These are phyloP conservation scores for Cyphellophora attinorum DNA, from an alignment of 2,329 filamentous ascomycete genomes.

Conservation along the genomic window DNA sequence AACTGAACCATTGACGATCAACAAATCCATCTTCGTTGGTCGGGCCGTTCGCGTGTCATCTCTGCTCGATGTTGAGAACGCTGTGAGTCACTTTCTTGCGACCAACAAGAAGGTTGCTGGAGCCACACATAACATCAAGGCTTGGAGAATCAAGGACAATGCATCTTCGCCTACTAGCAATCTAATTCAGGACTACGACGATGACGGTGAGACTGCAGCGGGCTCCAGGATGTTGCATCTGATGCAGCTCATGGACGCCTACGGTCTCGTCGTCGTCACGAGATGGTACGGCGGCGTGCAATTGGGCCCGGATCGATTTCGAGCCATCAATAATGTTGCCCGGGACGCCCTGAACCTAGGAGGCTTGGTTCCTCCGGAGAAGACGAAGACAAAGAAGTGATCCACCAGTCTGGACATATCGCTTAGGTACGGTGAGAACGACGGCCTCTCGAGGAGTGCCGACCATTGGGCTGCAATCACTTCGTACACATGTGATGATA, in stretches of 20 bases:
- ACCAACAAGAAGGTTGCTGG: conserved; percentile 76
- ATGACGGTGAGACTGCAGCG: conserved; percentile 91
- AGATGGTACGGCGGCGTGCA: conserved; percentile 92
- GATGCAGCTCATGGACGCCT: conserved; percentile 89
- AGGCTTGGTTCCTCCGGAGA: conserved; percentile 53
- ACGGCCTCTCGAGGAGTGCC: too few relatives aligned
- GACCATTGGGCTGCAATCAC: too few relatives aligned
- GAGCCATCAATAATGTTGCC: conserved; percentile 78
- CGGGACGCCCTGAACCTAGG: conserved; percentile 75
- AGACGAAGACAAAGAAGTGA: conserved; percentile 19
- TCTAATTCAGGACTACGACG: conserved; percentile 80
- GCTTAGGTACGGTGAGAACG: too few relatives aligned
- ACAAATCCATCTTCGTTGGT: conserved; percentile 81
- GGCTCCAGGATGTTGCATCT: conserved; percentile 77
- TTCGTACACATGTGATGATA: too few relatives aligned
- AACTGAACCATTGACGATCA: conserved; percentile 65
- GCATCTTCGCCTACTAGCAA: conserved; percentile 39
- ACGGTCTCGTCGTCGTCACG: conserved; percentile 85
- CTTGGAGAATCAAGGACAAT: conserved; percentile 61
- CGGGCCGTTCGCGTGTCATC: conserved; percentile 52
- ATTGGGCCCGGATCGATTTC: conserved; percentile 79
- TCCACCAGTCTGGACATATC: too few relatives aligned
- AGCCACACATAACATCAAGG: conserved; percentile 92
- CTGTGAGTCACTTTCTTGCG: conserved; percentile 64
- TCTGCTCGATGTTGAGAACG: conserved; percentile 59